Evolutionary conservation across 129 eudicot species (phyloP), one percentile per base, ranked within the genome.

Genomic region (Flaveria ramosissima): DNA sequence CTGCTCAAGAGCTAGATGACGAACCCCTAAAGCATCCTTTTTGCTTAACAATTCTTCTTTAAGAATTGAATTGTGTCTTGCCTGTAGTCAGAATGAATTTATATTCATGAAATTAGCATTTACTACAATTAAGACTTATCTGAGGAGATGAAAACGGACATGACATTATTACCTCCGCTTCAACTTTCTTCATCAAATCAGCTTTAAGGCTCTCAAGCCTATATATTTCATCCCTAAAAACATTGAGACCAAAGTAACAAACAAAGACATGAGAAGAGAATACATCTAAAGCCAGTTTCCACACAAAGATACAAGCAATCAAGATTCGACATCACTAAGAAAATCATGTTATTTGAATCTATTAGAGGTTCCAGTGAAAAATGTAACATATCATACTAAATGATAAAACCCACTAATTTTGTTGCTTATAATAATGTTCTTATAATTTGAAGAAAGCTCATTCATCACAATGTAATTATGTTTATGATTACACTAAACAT

Each of bases 1-100:
- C 55, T 83, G 83, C 86, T 86, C 90, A 83, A 92, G 96, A 81
- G 90, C 80, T 68, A 78, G 74, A 78, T 81, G 94, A 60, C 86
- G 94, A 48, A 86, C 92, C 68, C 68, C 86, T 83, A 92, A 82
- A 83, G 89, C 88, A 72, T 85, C 78, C 85, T 84, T 88, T 63
- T 80, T 88, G 73, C 72, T 87, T 79, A 84, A 82, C 80, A 90
- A 32, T 48, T 86, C 84, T 67, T 83, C 92, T 77, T 76, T 84
- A 50, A 90, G 79, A 73, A 71, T 70, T 51, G 90, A 86, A 84
- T 88, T 92, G 50, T 68, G 85, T 71, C 72, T 80, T 53, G 85
- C 82, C 97, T 92, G 82, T 41, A 55, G 73, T 70, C 27, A 71
- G 48, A 78, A 41, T n/a, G 32, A 50, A 21, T 62, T 41, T 48